These are phyloP conservation scores for Patellaria atrata DNA, from an alignment of 495 filamentous ascomycete genomes.

Conservation along the genomic window DNA sequence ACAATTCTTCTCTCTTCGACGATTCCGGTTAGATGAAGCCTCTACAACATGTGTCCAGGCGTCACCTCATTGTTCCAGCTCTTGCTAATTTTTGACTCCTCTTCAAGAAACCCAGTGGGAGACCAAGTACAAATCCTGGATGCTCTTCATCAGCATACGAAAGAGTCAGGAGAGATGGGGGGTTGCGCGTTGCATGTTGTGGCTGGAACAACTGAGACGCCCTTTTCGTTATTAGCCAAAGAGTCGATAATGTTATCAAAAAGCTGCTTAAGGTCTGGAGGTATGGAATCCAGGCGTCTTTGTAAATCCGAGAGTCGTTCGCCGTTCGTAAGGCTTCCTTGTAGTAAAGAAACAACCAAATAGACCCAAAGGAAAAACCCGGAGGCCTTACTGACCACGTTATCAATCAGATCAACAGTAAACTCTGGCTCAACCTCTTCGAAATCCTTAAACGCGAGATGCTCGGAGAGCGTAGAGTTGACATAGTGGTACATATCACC, in stretches of 20 bases:
- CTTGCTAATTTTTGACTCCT: too few species aligned
- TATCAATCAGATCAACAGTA: not conserved
- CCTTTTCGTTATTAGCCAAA: conserved; percentile 5
- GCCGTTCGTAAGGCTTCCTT: not conserved
- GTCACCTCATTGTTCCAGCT: too few species aligned
- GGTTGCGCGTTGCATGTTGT: too few species aligned
- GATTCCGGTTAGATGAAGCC: too few species aligned
- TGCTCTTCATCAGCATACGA: too few species aligned
- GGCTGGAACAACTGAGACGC: too few species aligned
- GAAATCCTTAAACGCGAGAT: conserved; percentile 1
- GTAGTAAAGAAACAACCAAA: conserved; percentile 4
- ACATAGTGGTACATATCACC: conserved; percentile 11
- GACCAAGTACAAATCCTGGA: too few species aligned
- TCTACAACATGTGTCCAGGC: too few species aligned
- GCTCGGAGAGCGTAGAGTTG: not conserved
- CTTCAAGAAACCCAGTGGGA: too few species aligned
- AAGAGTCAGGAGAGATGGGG: too few species aligned
- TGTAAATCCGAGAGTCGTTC: conserved; percentile 7
- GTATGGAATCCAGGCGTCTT: conserved; percentile 3
- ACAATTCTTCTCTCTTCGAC: too few species aligned
- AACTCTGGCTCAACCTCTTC: not conserved
- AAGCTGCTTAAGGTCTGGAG: conserved; percentile 3
- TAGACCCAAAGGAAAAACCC: conserved; percentile 15
- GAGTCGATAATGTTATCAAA: conserved; percentile 15
- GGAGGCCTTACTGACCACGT: conserved; percentile 5